Base-by-base conservation (phyloP, 2,329 filamentous ascomycete species). In the Akanthomyces dipterigenus region DNA sequence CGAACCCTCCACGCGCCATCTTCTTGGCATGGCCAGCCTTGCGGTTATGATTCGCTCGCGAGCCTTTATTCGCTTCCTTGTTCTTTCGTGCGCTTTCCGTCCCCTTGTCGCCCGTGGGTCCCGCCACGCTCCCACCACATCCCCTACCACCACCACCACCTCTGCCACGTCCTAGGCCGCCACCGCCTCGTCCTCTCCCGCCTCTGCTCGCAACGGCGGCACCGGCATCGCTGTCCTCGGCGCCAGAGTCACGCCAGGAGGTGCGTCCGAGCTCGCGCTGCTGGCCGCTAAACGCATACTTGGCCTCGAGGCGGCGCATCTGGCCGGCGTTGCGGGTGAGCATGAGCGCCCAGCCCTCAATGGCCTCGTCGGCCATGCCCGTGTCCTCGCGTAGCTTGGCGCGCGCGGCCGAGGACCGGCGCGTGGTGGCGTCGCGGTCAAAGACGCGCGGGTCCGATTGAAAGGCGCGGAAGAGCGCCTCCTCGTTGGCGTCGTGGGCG, bases 331-430 rank as follows among this genome's bases (percentile, higher is more conserved):
- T 88, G 36, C 93, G 83, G 14, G 79, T 77, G 8, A 97, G 75
- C 90, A 98, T 96, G 54, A 96, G 77, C 0, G 84, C 91, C 93
- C 93, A 99, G 5, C 95, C 95, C 74, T 98, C 95, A 38, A 99
- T 88, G 3, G 89, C 87, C 74, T 98, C 93, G 67, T 98, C 93
- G 0, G 91, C 92, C 91, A 97, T 91, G 4, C 88, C 88, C 1
- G 91, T 96, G 63, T 92, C 87, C 24, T 82, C 81, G 66, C 87
- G 89, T 54, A 99, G 72, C 38, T 82, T 82, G 7, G 73, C 74
- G 43, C 95, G 82, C 1, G 82, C 77, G 24, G 81, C 80, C 31
- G 31, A 34, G 0, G 88, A 80, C 64, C 89, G 80, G 58, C 91
- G 81, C 0, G 89, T 91, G 5, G 82, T 81, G 1, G 86, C 81